Base-by-base conservation (phyloP, 495 filamentous ascomycete species). In the Venustampulla echinocandica region DNA sequence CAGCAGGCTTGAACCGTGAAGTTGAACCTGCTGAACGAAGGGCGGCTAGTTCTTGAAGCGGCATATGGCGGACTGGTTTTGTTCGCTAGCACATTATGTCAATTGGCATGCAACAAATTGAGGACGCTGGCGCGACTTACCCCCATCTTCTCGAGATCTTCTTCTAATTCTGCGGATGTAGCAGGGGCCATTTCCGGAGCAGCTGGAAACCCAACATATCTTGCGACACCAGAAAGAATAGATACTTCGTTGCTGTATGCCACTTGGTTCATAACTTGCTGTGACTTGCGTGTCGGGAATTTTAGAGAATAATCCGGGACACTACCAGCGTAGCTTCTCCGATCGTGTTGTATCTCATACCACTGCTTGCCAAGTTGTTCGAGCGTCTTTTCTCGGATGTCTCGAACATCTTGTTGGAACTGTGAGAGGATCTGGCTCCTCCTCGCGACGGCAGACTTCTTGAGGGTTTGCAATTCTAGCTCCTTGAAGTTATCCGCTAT, bases 211-310 rank as follows among this genome's bases (percentile, higher is more conserved):
- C 92, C 92, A 42, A 93, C 77, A 63, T 95, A 86, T 62, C 95
- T 95, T 5, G 89, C 87, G 46, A 97, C 75, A 15, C 92, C 90
- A 6, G 88, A 81, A 46, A 98, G 74, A 11, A 95, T 74, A 4
- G 87, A 90, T 3, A 98, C 88, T 61, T 98, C 92, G 54, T 81
- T 82, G 62, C 95, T 96, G 63, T 95, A 95, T 35, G 85, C 82
- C 32, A 84, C 74, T 55, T 92, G 92, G 44, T 87, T 80, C 46
- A 70, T 71, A 46, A 87, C 77, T 59, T 84, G 87, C 55, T 84
- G 80, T 47, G 79, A 73, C 46, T 79, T 77, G 33, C 77, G 77
- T 27, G 75, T 74, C 15, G 81, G 82, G 61, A 88, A 92, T 37
- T 74, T 76, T 50, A 87, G 77, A 42, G 74, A 78, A 54, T 82